These are phyloP conservation scores for Piloderma croceum DNA, from an alignment of 768 basidiomycete species.

Conservation along the genomic window DNA sequence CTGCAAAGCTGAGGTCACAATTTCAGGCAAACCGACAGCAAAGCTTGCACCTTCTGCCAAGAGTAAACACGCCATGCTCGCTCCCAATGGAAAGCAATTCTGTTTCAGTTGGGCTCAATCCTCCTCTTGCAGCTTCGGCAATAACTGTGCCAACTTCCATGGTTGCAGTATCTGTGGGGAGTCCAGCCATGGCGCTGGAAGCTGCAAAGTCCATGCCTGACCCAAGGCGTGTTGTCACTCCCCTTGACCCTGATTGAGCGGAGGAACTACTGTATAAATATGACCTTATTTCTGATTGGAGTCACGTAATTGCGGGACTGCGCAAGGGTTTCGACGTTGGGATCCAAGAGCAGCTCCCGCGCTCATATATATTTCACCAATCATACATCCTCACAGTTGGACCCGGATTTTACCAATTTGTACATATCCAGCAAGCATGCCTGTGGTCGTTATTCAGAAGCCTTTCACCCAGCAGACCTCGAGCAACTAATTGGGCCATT, in stretches of 20 bases:
- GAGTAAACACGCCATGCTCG: constrained; percentile 18
- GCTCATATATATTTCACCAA: constrained; percentile 26
- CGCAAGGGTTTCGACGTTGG: constrained; percentile 34
- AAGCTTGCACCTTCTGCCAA: constrained; percentile 7
- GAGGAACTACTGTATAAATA: constrained; percentile 10
- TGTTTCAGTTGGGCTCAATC: constrained; percentile 24
- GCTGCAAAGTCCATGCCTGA: constrained; percentile 22
- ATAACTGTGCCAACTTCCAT: constrained; percentile 21
- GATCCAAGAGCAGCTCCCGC: constrained; percentile 6
- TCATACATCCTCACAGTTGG: constrained; percentile 25
- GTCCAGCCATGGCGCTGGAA: constrained; percentile 23
- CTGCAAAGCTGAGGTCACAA: constrained; percentile 16
- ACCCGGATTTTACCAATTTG: constrained; percentile 23
- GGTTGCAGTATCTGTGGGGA: constrained; percentile 26
- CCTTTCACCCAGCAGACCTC: constrained; percentile 22
- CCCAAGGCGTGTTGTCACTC: constrained; percentile 27
- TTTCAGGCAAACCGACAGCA: constrained; percentile 18
- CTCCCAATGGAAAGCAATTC: constrained; percentile 15
- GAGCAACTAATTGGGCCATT: constrained; percentile 37
- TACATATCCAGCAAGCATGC: constrained; percentile 30
- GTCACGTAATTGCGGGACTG: constrained; percentile 27
- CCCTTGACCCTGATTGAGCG: constrained; percentile 19
- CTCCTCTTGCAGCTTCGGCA: constrained; percentile 14
- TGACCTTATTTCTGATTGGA: constrained; percentile 18
- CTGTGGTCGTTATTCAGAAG: constrained; percentile 25